phyloP scores from a whole-genome alignment of 495 filamentous ascomycete genomes.

The Trichoderma virens region DNA sequence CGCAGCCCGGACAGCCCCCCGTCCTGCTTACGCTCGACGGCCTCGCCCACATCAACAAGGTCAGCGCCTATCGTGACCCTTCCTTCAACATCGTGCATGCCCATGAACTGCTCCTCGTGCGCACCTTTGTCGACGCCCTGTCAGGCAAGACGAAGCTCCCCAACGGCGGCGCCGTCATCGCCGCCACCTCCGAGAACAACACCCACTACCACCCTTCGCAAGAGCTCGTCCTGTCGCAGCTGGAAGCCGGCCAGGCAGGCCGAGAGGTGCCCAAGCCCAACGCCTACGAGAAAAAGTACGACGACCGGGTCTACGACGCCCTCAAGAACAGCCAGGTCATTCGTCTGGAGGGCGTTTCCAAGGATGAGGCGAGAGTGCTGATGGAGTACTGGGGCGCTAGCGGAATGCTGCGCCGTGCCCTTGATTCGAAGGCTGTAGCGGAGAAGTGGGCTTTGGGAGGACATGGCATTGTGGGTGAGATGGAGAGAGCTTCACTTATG shows the following conservation, averaged over 20 bases:
- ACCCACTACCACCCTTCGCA: constrained; percentile 52
- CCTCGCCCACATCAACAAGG: constrained; percentile 68
- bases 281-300: constrained; percentile 56
- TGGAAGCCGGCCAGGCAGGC: constrained; percentile 29
- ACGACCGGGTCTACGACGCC: constrained; percentile 56
- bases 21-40: constrained; percentile 73
- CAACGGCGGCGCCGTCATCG: constrained; percentile 74
- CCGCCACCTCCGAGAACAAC: constrained; percentile 63
- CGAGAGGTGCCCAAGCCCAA: constrained; percentile 47
- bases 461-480: constrained; percentile 75
- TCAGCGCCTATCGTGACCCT: constrained; percentile 60
- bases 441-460: constrained; percentile 84
- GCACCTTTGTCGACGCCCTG: constrained; percentile 66
- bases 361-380: constrained; percentile 65
- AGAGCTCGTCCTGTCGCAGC: constrained; percentile 54
- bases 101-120: constrained; percentile 70
- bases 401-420: constrained; percentile 61
- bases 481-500: constrained; percentile 56
- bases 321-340: constrained; percentile 44
- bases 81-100: constrained; percentile 71
- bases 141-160: constrained; percentile 50
- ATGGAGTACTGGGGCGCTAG: constrained; percentile 93
- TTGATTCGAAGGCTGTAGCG: constrained; percentile 65
- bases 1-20: constrained; percentile 59
- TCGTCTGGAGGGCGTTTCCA: constrained; percentile 56